These are phyloP conservation scores for Brettanomyces custersianus DNA, from an alignment of 805 yeast species.

Conservation along the genomic window DNA sequence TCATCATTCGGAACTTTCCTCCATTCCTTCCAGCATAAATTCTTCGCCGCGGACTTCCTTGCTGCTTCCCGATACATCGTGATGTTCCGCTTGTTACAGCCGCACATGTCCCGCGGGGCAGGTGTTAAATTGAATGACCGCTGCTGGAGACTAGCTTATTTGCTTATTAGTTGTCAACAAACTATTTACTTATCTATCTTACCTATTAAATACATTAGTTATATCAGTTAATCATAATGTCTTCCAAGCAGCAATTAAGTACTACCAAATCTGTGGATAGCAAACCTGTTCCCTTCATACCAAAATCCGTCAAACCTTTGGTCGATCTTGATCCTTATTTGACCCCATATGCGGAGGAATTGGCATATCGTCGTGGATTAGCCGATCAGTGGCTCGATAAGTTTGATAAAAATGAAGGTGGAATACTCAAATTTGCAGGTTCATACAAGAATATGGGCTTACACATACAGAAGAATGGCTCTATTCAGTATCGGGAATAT, in stretches of 20 bases:
- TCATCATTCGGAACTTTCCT: no score
- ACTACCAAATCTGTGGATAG: neutral
- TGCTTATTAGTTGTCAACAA: no score
- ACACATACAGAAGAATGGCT: conserved; percentile 49
- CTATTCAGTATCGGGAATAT: conserved; percentile 69
- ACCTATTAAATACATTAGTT: no score
- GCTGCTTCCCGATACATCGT: no score
- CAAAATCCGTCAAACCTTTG: conserved; percentile 42
- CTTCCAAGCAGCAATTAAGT: conserved; percentile 1
- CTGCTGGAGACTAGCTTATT: no score
- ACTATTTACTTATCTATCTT: no score
- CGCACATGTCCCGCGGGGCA: no score
- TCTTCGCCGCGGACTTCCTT: no score
- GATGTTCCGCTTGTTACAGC: no score
- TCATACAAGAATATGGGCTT: conserved; percentile 74
- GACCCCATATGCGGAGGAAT: conserved; percentile 62
- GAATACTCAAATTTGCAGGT: conserved; percentile 60
- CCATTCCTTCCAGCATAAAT: no score
- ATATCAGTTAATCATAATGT: no score
- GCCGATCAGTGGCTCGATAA: conserved; percentile 56
- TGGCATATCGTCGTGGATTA: conserved; percentile 56
- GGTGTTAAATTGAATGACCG: no score
- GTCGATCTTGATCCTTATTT: conserved; percentile 78
- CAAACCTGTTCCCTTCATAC: conserved; percentile 8
- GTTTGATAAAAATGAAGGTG: conserved; percentile 52